Percentiles rank a stretch among this genome's conserved stretches.
These are phyloP conservation scores for Dictyostelium firmibasis DNA, from an alignment of 78 protist genomes.

Conservation along the genomic window DNA sequence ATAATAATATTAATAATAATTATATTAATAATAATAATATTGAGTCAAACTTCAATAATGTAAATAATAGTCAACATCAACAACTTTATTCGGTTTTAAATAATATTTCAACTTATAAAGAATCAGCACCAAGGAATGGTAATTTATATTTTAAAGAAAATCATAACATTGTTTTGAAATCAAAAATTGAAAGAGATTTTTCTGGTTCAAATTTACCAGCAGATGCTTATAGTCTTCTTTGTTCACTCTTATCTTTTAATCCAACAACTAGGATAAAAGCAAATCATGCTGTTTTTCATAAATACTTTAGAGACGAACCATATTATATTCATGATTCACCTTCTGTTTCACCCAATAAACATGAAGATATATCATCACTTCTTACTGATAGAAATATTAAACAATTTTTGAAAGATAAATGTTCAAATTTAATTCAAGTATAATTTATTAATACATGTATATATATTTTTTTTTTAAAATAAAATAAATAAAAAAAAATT, in stretches of 20 bases:
- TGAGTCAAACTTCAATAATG: background rate
- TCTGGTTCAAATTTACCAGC: background rate
- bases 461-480: background rate
- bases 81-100: background rate
- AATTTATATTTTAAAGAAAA: background rate
- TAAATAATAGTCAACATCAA: background rate
- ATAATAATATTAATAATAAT: background rate
- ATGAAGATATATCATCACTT: conserved; percentile 11
- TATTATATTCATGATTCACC: background rate
- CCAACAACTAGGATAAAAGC: conserved; percentile 23
- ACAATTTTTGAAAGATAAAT: conserved; percentile 34
- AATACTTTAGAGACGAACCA: conserved; percentile 23
- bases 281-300: conserved; percentile 11
- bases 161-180: background rate
- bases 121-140: background rate
- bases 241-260: background rate
- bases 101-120: background rate
- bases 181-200: background rate
- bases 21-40: background rate
- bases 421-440: conserved; percentile 8
- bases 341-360: background rate
- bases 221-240: background rate
- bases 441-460: too few species aligned
- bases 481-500: background rate
- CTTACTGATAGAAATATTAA: conserved; percentile 58